Base-by-base conservation (phyloP, 768 basidiomycete genomes). In the Pleurotus ostreatus region DNA sequence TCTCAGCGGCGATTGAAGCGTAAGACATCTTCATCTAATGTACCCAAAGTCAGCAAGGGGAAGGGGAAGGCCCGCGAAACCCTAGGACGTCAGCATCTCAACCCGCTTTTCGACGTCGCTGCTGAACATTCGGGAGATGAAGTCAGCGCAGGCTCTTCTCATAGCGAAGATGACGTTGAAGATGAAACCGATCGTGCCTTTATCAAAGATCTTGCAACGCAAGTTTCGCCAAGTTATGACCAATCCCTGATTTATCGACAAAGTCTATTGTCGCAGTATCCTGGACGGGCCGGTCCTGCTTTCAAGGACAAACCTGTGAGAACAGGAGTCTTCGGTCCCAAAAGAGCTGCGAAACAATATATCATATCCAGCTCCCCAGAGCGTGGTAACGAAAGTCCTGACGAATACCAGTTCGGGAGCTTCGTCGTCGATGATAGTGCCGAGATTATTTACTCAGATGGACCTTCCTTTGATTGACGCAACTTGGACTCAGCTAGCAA, bases 61-160 rank as follows among this genome's bases (percentile, higher is more conserved):
- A 57, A 57, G 43, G 12, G 30, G 34, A 59, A 61, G 30, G 18
- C 48, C 11, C 65, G 64, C 16, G 46, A 54, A 23, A 46, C 44
- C 23, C 40, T 18, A 18, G 63, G 59, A 37, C 63, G 44, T 39
- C 64, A 65, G 60, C 30, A 34, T 11, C 62, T 51, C 52, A 65
- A 79, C 66, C 62, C 65, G 1, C 74, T 85, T 65, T 75, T 90
- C 51, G 89, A 90, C 61, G 74, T 81, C 34, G 86, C 85, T 65
- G 92, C 92, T 2, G 69, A 69, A 15, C 92, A 92, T 62, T 94
- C 92, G 7, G 92, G 90, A 16, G 89, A 90, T 56, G 92, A 93
- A 63, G 75, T 76, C 55, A 86, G 85, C 62, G 79, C 75, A 55
- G 89, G 88, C 34, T 74, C 73, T 1, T 86, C 85, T 0, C 76